Evolutionary conservation across 73 alveolate species (phyloP).

Genomic region (Tetrahymena borealis): DNA sequence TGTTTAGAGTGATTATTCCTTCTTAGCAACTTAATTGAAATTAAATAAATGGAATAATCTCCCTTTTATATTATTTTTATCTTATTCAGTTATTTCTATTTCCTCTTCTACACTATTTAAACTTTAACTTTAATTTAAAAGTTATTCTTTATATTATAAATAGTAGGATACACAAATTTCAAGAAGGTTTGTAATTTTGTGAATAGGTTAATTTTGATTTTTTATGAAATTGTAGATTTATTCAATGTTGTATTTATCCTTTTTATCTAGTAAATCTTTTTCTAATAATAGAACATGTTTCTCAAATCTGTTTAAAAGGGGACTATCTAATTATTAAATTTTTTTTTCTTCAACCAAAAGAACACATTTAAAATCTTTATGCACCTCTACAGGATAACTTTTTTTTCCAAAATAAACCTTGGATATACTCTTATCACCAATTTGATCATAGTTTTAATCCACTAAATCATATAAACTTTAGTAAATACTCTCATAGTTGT

Average conservation of each 20-base stretch:
- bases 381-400: not conserved
- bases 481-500: slow-evolving; percentile 18
- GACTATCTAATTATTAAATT: not conserved
- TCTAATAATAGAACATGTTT: not conserved
- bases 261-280: not conserved
- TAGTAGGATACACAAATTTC: too few species aligned
- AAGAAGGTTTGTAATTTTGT: too few species aligned
- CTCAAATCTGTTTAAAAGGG: not conserved
- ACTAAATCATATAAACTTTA: slow-evolving; percentile 25
- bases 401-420: slow-evolving; percentile 11
- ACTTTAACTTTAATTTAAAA: too few species aligned
- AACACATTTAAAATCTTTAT: not conserved
- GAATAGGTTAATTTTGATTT: not conserved
- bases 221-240: not conserved
- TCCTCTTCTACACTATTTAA: too few species aligned
- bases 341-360: not conserved
- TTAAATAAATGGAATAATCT: too few species aligned
- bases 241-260: not conserved
- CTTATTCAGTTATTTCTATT: too few species aligned
- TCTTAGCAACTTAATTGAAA: too few species aligned
- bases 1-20: too few species aligned
- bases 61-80: too few species aligned
- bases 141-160: too few species aligned
- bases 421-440: not conserved
- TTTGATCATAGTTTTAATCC: not conserved